Evolutionary conservation across 202 grass and related monocot genomes (phyloP), one percentile per base, ranked within the genome.

Genomic region (Digitaria exilis): DNA sequence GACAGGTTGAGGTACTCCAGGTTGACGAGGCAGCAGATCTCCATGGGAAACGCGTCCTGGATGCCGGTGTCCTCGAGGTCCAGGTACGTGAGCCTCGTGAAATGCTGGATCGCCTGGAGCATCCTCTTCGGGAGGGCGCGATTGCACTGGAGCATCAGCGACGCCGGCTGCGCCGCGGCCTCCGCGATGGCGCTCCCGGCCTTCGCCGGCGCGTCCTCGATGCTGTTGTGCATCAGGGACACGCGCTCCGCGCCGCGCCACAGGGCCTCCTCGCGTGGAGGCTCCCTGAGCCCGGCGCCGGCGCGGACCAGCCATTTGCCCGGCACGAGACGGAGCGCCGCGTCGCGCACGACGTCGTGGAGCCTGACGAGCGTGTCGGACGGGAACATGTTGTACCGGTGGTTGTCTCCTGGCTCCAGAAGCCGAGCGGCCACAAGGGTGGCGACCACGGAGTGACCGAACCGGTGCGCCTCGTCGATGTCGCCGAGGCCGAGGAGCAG

Each of bases 291-390:
- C 48, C 78, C 77, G 21, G 80, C 86, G 82, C 85, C 82, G 1
- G 82, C 82, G n/a, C 86, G 85, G 66, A 88, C 86, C 43, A 88
- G 82, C 77, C 82, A 88, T 68, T 79, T 78, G 58, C 43, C 78
- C 0, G 82, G 73, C 7, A 44, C 52, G 34, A 81, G 19, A 50
- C 61, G 66, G 84, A 87, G 62, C 31, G 78, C 91, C 30, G 83
- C 88, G 79, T 93, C 91, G 83, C 88, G 88, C 63, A 93, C 78
- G 28, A 68, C 81, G 59, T 90, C 82, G 76, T 93, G 88, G 10
- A 93, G 31, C 77, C 77, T 49, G 78, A 90, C 82, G 80, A 89
- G 79, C 44, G 50, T 87, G 84, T 87, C 79, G n/a, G 88, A 87
- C 43, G 88, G 84, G 51, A 10, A 68, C 82, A 88, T 72, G 84